phyloP scores from a whole-genome alignment of 2,329 filamentous ascomycete species.

The Monosporascus ibericus region DNA sequence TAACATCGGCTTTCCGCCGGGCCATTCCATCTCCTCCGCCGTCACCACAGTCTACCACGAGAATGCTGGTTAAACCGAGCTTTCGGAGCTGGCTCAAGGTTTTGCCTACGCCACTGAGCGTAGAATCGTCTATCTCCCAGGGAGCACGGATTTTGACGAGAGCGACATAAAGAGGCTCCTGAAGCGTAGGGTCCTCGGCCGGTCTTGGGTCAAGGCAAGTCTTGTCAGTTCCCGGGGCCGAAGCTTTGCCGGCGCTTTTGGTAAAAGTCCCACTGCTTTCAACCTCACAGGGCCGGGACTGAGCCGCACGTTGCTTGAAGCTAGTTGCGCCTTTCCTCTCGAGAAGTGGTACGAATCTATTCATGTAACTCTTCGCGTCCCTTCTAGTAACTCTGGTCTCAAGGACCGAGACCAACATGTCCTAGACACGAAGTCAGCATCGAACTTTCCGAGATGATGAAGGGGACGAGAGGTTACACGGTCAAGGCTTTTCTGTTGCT shows the following conservation, averaged over 20 bases:
- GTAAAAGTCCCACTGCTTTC: not conserved
- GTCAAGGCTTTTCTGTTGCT: conserved; percentile 40
- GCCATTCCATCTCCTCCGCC: conserved; percentile 22
- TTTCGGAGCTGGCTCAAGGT: conserved; percentile 79
- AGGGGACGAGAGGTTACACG: conserved; percentile 30
- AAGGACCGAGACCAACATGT: conserved; percentile 80
- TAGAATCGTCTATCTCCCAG: conserved; percentile 62
- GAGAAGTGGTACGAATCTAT: conserved; percentile 60
- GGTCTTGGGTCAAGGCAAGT: conserved; percentile 8
- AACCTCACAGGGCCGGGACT: conserved; percentile 17
- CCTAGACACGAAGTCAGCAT: conserved; percentile 40
- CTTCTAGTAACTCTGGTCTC: conserved; percentile 87
- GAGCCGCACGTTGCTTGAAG: conserved; percentile 23
- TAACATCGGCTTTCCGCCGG: conserved; percentile 40
- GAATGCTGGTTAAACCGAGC: conserved; percentile 73
- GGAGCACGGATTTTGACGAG: conserved; percentile 78
- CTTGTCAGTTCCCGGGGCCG: conserved; percentile 1
- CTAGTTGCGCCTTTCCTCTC: conserved; percentile 26
- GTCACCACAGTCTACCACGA: conserved; percentile 69
- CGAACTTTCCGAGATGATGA: not conserved
- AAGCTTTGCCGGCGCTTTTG: conserved; percentile 2
- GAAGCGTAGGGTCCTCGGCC: conserved; percentile 39
- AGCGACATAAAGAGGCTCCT: conserved; percentile 58
- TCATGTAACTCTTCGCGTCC: conserved; percentile 86
- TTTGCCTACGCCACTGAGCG: conserved; percentile 68